Evolutionary conservation across 2,329 filamentous ascomycete species (phyloP).

Genomic region (Coniella lustricola): DNA sequence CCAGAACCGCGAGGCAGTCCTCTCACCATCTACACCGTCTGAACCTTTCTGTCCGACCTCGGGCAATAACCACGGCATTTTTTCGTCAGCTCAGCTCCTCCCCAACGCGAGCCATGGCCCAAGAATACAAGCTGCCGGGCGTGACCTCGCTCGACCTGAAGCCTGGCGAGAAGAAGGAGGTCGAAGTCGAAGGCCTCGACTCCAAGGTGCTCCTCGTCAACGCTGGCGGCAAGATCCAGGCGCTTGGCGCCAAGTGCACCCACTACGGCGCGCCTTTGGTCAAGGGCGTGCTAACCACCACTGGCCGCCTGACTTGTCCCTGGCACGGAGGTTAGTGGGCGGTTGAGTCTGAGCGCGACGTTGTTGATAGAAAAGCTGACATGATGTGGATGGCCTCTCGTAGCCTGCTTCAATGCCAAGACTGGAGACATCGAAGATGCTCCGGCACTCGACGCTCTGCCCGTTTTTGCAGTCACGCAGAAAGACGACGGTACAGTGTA

Average conservation of each 20-base stretch:
- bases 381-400: not conserved
- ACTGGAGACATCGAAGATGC: constrained; percentile 95
- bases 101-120: constrained; percentile 37
- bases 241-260: constrained; percentile 74
- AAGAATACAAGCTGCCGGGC: constrained; percentile 67
- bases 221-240: constrained; percentile 66
- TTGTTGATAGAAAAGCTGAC: constrained; percentile 6
- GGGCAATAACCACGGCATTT: not conserved
- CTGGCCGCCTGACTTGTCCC: constrained; percentile 82
- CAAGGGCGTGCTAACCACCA: constrained; percentile 75
- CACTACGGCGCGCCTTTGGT: constrained; percentile 89
- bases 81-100: not conserved
- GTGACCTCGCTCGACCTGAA: constrained; percentile 67
- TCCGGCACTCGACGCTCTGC: constrained; percentile 79
- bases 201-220: constrained; percentile 85
- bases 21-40: not conserved
- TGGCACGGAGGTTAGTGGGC: constrained; percentile 77
- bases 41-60: not conserved
- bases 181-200: constrained; percentile 83
- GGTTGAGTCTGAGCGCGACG: not conserved
- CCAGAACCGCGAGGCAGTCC: constrained; percentile 4
- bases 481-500: constrained; percentile 80
- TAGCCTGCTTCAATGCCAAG: constrained; percentile 84
- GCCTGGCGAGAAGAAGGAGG: constrained; percentile 78
- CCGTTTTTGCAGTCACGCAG: constrained; percentile 73